Percentiles rank a stretch among this genome's conserved stretches.
Evolutionary conservation across 75 land plant species (phyloP).

Genomic region (Pinus tabuliformis): DNA sequence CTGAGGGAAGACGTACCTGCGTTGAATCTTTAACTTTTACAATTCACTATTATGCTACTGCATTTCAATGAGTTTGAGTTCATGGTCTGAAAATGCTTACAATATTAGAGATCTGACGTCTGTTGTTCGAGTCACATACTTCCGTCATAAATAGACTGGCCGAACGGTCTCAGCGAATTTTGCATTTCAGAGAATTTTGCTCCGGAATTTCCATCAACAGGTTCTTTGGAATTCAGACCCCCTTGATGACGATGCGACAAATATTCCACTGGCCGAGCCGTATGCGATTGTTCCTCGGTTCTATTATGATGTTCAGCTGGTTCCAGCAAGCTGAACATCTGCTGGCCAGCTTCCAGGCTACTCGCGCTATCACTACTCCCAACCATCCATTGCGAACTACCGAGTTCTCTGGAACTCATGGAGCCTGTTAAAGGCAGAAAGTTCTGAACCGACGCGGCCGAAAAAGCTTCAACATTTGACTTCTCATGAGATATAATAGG

Average conservation of each 20-base stretch:
- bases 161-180: too few relatives aligned
- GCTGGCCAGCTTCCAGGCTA: not conserved
- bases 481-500: slow-evolving; percentile 1
- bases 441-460: not conserved
- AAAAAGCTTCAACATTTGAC: not conserved
- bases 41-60: too few relatives aligned
- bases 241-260: slow-evolving; percentile 8
- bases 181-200: too few relatives aligned
- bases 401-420: not conserved
- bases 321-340: slow-evolving; percentile 8
- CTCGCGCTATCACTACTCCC: slow-evolving; percentile 1
- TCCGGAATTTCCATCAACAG: too few relatives aligned
- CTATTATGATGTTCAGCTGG: not conserved
- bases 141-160: too few relatives aligned
- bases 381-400: slow-evolving; percentile 7
- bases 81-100: too few relatives aligned
- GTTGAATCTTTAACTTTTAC: too few relatives aligned
- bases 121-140: too few relatives aligned
- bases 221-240: not conserved
- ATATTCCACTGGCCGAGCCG: slow-evolving; percentile 1
- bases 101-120: too few relatives aligned
- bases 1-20: too few relatives aligned
- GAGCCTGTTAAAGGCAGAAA: slow-evolving; percentile 10
- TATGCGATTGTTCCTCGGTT: not conserved
- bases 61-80: too few relatives aligned